phyloP scores from a whole-genome alignment of 352 stramenopile genomes.

The Phytophthora tentaculata region DNA sequence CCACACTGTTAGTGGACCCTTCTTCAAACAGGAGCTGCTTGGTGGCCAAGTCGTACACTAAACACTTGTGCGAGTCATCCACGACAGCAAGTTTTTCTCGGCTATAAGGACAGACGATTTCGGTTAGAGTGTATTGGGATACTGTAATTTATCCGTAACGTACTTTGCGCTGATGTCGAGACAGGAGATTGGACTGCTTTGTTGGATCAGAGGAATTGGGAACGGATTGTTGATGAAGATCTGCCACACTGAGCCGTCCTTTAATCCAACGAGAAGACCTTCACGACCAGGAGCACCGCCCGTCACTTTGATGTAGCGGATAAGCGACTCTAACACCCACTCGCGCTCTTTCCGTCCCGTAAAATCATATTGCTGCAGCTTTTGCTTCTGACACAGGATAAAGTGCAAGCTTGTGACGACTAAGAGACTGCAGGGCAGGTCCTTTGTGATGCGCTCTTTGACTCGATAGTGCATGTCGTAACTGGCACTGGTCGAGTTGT shows the following conservation, averaged over 20 bases:
- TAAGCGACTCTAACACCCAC: conserved; percentile 88
- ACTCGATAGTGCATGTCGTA: conserved; percentile 95
- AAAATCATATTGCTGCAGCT: conserved; percentile 94
- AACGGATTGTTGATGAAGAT: conserved; percentile 97
- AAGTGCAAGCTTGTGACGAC: conserved; percentile 93
- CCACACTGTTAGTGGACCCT: conserved; percentile 86
- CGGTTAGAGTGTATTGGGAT: not conserved
- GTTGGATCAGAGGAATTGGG: conserved; percentile 91
- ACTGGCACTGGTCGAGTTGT: conserved; percentile 54
- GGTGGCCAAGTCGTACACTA: conserved; percentile 92
- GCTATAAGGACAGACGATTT: conserved; percentile 32
- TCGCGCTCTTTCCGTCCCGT: conserved; percentile 85
- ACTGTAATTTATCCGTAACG: conserved; percentile 12
- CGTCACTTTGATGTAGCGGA: conserved; percentile 93
- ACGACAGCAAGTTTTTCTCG: conserved; percentile 92
- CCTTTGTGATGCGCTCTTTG: conserved; percentile 87
- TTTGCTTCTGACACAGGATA: conserved; percentile 92
- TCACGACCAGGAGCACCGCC: conserved; percentile 90
- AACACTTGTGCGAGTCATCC: conserved; percentile 88
- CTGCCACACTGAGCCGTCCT: conserved; percentile 91
- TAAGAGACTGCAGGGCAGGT: conserved; percentile 86
- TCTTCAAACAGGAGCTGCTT: conserved; percentile 92
- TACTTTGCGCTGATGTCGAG: conserved; percentile 90
- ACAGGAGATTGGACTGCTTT: conserved; percentile 86
- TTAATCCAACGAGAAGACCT: conserved; percentile 92